Evolutionary conservation across 2,329 filamentous ascomycete species (phyloP).

Genomic region (Cytospora schulzeri): DNA sequence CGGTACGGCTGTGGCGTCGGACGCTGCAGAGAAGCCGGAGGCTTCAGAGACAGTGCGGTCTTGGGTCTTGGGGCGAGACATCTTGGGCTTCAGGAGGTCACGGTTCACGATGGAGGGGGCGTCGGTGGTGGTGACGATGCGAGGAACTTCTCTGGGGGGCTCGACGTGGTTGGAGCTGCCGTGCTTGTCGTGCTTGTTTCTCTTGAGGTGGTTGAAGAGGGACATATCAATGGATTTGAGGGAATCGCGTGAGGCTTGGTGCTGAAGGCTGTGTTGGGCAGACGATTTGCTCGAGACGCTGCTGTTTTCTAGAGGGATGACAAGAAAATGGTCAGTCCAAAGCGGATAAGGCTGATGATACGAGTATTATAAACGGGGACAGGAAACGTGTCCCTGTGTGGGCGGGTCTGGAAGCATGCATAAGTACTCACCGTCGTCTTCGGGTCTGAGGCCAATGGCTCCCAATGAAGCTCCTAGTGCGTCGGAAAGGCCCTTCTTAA

Average conservation of each 20-base stretch:
- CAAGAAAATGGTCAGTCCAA: conserved; percentile 23
- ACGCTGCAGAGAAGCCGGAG: conserved; percentile 25
- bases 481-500: conserved; percentile 27
- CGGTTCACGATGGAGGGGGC: conserved; percentile 26
- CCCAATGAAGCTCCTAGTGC: conserved; percentile 27
- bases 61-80: conserved; percentile 23
- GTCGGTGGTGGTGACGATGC: conserved; percentile 28
- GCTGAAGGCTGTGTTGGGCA: conserved; percentile 24
- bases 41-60: conserved; percentile 24
- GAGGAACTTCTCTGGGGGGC: conserved; percentile 23
- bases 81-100: conserved; percentile 25
- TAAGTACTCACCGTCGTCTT: conserved; percentile 27
- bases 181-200: conserved; percentile 24
- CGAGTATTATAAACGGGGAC: conserved; percentile 27
- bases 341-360: conserved; percentile 21
- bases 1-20: conserved; percentile 26
- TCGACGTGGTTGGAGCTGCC: conserved; percentile 25
- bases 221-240: conserved; percentile 28
- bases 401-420: conserved; percentile 3
- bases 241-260: conserved; percentile 27
- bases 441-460: conserved; percentile 24
- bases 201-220: conserved; percentile 27
- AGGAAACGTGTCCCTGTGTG: conserved; percentile 24
- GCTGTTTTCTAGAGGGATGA: conserved; percentile 23
- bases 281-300: conserved; percentile 27